A percentile compares a stretch with the other conserved stretches of the same genome.
Conservation (phyloP, 2,329 filamentous ascomycete genomes). For the Diaporthe helianthi region DNA sequence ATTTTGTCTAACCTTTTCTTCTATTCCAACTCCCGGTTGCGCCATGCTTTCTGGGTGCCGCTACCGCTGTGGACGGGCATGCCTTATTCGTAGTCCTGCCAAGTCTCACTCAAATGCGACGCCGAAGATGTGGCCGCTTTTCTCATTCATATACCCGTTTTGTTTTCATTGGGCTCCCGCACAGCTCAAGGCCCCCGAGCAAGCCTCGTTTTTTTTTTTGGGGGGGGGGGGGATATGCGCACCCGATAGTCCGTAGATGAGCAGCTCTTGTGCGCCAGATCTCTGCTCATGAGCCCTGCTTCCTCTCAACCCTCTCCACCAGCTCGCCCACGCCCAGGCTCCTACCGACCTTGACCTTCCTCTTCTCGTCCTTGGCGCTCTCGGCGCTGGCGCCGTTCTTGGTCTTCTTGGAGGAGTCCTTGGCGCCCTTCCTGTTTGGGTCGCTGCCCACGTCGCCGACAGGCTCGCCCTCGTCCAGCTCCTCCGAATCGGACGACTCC, state of each 20-base stretch:
- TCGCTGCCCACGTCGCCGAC: constrained; percentile 71
- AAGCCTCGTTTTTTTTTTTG: too few species aligned
- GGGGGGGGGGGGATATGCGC: not conserved
- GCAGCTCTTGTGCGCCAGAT: not conserved
- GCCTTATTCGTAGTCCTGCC: not conserved
- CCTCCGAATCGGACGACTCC: constrained; percentile 43
- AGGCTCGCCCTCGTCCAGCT: constrained; percentile 71
- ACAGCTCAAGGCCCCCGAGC: not conserved
- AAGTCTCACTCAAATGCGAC: not conserved
- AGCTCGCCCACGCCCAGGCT: constrained; percentile 79
- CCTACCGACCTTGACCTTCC: constrained; percentile 86
- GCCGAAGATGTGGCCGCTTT: not conserved
- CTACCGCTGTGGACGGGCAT: not conserved
- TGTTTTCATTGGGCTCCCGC: not conserved
- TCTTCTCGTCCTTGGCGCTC: constrained; percentile 65
- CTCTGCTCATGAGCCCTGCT: constrained; percentile 45
- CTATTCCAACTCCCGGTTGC: not conserved
- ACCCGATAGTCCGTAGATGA: not conserved
- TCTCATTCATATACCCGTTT: not conserved
- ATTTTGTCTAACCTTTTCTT: constrained; percentile 27
- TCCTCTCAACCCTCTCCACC: constrained; percentile 74
- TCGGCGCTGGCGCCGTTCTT: constrained; percentile 42
- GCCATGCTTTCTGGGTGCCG: constrained; percentile 10
- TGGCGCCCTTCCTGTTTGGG: constrained; percentile 39
- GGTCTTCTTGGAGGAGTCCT: constrained; percentile 40